These are phyloP conservation scores for Picochlorum costavermella DNA, from an alignment of 139 green algal species.

Conservation along the genomic window DNA sequence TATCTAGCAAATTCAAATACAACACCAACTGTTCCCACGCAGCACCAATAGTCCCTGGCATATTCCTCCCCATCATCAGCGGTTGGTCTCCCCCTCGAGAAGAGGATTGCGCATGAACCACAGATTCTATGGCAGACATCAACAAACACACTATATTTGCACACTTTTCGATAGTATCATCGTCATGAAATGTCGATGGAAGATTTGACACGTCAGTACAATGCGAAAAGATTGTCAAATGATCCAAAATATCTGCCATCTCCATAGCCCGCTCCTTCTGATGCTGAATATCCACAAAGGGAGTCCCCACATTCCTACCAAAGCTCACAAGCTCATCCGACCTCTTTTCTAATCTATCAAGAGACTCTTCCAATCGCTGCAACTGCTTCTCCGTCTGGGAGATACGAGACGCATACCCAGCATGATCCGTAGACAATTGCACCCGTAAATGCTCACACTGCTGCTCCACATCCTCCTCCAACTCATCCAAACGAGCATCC, in stretches of 20 bases:
- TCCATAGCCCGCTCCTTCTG: conserved; percentile 27
- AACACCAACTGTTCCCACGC: conserved; percentile 37
- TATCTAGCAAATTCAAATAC: conserved; percentile 54
- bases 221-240: conserved; percentile 39
- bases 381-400: neutral
- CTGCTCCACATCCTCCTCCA: neutral
- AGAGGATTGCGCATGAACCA: neutral
- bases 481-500: neutral
- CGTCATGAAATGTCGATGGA: conserved; percentile 42
- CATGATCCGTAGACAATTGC: neutral
- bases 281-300: conserved; percentile 21
- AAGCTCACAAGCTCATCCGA: conserved; percentile 4
- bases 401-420: neutral
- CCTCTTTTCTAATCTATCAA: conserved; percentile 1
- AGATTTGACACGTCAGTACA: conserved; percentile 31
- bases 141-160: conserved; percentile 18
- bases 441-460: neutral
- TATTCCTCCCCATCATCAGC: neutral
- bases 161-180: conserved; percentile 36
- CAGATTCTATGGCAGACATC: neutral
- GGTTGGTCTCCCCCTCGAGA: neutral
- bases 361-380: neutral
- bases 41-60: conserved; percentile 11
- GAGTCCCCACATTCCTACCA: neutral
- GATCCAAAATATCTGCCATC: conserved; percentile 21